Percentiles rank a stretch among this genome's conserved stretches.
Conservation (phyloP, 176 grass and related monocot genomes). For the Olyra latifolia region DNA sequence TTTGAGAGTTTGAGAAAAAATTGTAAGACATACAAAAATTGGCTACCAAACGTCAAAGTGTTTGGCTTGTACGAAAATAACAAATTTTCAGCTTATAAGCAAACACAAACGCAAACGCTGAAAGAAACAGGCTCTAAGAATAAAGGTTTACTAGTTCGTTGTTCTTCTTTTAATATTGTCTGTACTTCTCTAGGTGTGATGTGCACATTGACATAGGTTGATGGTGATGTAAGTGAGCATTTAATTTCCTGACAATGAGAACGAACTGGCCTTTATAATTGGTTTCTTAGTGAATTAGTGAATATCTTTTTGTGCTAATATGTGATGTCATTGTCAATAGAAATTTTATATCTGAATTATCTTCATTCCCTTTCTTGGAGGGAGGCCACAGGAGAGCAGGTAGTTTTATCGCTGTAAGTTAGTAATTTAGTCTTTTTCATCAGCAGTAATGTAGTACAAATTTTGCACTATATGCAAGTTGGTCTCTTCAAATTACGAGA, state of each 20-base stretch:
- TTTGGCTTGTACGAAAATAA: too few species aligned
- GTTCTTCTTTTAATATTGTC: background rate
- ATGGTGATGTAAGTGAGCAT: background rate
- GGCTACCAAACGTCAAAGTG: too few species aligned
- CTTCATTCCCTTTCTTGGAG: background rate
- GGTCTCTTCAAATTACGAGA: background rate
- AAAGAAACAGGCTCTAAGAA: too few species aligned
- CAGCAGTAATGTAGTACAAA: slow-evolving; percentile 1
- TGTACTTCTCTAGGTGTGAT: background rate
- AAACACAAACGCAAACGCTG: too few species aligned
- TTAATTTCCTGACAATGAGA: background rate
- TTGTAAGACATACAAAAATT: too few species aligned
- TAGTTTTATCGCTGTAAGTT: background rate
- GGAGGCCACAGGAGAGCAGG: background rate
- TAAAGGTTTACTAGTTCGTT: background rate
- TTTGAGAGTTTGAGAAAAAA: too few species aligned
- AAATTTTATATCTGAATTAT: background rate
- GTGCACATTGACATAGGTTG: background rate
- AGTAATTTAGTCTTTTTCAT: background rate
- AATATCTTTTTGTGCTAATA: background rate
- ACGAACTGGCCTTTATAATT: background rate
- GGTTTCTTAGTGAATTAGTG: background rate
- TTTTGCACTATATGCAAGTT: background rate
- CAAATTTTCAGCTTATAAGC: too few species aligned
- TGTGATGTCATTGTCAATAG: background rate